Evolutionary conservation across 768 basidiomycete genomes (phyloP), one percentile per base, ranked within the genome.

Genomic region (Galerina sulciceps): DNA sequence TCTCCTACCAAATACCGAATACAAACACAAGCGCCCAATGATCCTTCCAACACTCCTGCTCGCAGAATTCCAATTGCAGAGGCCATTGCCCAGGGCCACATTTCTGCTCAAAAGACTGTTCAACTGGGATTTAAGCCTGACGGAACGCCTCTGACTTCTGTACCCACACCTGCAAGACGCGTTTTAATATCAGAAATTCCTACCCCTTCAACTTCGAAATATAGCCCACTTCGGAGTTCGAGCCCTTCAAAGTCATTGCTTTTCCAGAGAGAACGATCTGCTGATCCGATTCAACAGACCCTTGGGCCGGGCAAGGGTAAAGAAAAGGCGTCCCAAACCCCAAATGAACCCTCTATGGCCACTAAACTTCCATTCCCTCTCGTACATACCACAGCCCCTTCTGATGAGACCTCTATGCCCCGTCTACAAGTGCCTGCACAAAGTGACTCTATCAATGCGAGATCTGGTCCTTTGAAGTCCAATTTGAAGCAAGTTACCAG

Each of bases 1-100:
- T 67, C 66, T 20, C 62, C 71, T 1, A 68, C 61, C 66, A 79
- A 71, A 61, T 71, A 67, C 57, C 74, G 65, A 46, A 65, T 72
- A 55, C 72, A 68, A 51, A 55, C 65, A 43, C 58, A 67, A 8
- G 60, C 63, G 11, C 56, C 69, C 35, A 71, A 80, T 46, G 79
- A 84, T 40, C 67, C 74, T 10, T 63, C 67, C 49, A 81, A 81
- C 42, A 86, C 88, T 4, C 89, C 89, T 40, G 88, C 89, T 2
- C 82, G 84, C 46, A 80, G 89, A 57, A 81, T 91, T 48, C 82
- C 83, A 14, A 78, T 89, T 6, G 72, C 78, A 38, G 72, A 85
- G 60, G 84, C 81, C 2, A 71, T 85, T 57, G 72, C 74, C 8
- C 76, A 80, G 43, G 84, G 84, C 4, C 79, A 79, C 55, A 66